Evolutionary conservation across 306 rosid species (phyloP).

Genomic region (Mucuna pruriens): DNA sequence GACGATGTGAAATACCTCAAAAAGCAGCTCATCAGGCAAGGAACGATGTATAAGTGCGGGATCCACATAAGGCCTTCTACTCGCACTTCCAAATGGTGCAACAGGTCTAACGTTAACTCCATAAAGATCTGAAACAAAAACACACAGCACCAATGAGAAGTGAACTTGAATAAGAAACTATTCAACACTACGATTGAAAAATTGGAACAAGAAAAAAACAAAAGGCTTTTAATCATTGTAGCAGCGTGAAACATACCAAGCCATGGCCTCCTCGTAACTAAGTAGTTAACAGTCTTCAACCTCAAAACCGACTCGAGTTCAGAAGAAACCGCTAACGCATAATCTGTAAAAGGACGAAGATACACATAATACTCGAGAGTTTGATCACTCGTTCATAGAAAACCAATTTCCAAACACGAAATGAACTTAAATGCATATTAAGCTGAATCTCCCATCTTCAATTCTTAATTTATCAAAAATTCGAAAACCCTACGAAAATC

Average conservation of each 20-base stretch:
- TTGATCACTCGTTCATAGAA: not conserved
- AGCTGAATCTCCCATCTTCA: not conserved
- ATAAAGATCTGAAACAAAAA: slow-evolving; percentile 80
- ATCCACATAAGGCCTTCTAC: slow-evolving; percentile 78
- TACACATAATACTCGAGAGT: not conserved
- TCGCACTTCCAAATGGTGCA: slow-evolving; percentile 89
- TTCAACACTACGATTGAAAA: not conserved
- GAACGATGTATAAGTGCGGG: slow-evolving; percentile 72
- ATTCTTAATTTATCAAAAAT: slow-evolving; percentile 9
- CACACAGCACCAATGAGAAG: slow-evolving; percentile 47
- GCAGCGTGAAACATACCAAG: slow-evolving; percentile 64
- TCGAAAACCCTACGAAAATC: not conserved
- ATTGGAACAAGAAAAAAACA: not conserved
- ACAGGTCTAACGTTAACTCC: slow-evolving; percentile 94
- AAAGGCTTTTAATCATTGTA: not conserved
- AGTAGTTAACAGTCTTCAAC: slow-evolving; percentile 74
- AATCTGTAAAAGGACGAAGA: slow-evolving; percentile 55
- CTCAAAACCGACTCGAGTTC: slow-evolving; percentile 82
- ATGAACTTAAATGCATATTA: not conserved
- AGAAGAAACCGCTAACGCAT: slow-evolving; percentile 59
- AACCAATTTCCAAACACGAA: slow-evolving; percentile 16
- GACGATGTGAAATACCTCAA: slow-evolving; percentile 67
- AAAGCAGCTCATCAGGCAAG: slow-evolving; percentile 86
- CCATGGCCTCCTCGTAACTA: slow-evolving; percentile 92
- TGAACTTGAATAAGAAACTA: not conserved